Percentiles rank a stretch among this genome's conserved stretches.
phyloP scores from a whole-genome alignment of 805 yeast genomes.

The Geotrichum ghanense region DNA sequence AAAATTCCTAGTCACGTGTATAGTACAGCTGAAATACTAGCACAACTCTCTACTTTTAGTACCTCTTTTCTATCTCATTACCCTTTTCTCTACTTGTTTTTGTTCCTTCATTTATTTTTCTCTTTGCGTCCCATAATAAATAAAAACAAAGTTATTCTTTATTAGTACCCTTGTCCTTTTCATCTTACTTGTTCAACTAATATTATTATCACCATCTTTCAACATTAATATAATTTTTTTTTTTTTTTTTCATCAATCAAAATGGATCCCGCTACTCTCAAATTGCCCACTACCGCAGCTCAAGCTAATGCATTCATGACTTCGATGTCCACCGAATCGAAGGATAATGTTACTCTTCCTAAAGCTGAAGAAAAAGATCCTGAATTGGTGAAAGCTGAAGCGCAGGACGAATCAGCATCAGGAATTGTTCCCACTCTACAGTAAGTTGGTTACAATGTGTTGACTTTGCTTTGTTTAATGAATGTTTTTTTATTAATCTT shows the following conservation, averaged over 20 bases:
- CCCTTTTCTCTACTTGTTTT: background rate
- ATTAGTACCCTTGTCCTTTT: background rate
- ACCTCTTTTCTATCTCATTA: background rate
- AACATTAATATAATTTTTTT: background rate
- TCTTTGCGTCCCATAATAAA: constrained; percentile 1
- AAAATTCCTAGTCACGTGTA: background rate
- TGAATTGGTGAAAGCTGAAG: constrained; percentile 11
- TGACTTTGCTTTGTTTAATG: background rate
- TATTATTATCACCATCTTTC: background rate
- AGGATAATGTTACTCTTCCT: constrained; percentile 5
- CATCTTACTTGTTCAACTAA: background rate
- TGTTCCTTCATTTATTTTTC: background rate
- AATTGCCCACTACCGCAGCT: constrained; percentile 58
- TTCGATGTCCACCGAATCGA: constrained; percentile 37
- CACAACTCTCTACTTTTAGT: background rate
- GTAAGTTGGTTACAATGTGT: constrained; percentile 10
- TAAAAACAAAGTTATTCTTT: background rate
- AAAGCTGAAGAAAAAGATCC: constrained; percentile 7
- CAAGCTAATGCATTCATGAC: constrained; percentile 65
- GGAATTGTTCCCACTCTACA: constrained; percentile 90
- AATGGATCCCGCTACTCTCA: constrained; percentile 1
- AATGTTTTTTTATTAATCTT: constrained; percentile 2
- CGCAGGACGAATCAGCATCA: constrained; percentile 59
- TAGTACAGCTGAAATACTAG: background rate
- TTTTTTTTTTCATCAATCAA: no score